These are phyloP conservation scores for Lactarius quietus DNA, from an alignment of 768 basidiomycete genomes.

Conservation along the genomic window DNA sequence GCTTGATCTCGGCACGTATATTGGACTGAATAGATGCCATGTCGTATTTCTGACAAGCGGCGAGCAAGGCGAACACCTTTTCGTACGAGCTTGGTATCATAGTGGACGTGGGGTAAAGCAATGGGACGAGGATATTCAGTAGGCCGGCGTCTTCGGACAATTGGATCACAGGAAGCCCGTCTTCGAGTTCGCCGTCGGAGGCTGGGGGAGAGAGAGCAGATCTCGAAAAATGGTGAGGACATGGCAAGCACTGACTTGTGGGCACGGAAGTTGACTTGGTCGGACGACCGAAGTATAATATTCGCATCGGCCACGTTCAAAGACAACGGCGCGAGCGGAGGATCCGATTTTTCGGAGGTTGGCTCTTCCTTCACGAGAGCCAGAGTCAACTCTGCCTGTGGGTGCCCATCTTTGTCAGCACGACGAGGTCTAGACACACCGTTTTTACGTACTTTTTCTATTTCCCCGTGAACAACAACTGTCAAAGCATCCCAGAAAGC, in stretches of 20 bases:
- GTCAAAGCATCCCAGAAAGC: background rate
- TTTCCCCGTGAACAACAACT: background rate
- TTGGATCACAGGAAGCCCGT: conserved; percentile 19
- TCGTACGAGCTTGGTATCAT: background rate
- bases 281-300: conserved; percentile 31
- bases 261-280: conserved; percentile 31
- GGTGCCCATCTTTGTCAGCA: background rate
- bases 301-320: background rate
- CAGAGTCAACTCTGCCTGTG: background rate
- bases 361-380: background rate
- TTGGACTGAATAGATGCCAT: background rate
- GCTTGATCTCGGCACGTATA: background rate
- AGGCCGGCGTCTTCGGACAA: conserved; percentile 15
- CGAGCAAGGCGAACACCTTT: conserved; percentile 10
- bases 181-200: background rate
- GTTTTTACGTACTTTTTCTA: background rate
- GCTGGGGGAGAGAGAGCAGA: background rate
- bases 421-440: background rate
- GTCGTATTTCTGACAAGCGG: conserved; percentile 14
- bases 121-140: conserved; percentile 4
- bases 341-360: background rate
- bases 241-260: conserved; percentile 31
- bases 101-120: conserved; percentile 4
- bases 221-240: background rate
- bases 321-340: background rate